phyloP scores from a whole-genome alignment of 306 rosid species.

The Crotalaria pallida region DNA sequence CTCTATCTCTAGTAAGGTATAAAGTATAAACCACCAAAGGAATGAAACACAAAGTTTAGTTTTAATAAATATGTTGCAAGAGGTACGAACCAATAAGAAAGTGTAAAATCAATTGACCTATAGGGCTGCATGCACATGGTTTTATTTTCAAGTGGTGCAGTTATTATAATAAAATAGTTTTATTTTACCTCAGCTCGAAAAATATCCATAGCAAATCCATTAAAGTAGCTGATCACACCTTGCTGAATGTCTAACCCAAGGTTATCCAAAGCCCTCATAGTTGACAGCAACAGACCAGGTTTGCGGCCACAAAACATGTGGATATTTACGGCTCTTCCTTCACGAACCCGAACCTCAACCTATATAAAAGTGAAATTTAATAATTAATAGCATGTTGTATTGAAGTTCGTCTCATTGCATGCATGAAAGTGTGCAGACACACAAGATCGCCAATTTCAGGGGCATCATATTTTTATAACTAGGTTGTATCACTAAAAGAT shows the following conservation, averaged over 20 bases:
- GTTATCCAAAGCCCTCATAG: conserved; percentile 57
- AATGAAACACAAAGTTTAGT: background rate
- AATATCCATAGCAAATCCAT: conserved; percentile 71
- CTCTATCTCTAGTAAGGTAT: too few relatives aligned
- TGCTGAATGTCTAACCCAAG: conserved; percentile 71
- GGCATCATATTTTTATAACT: too few relatives aligned
- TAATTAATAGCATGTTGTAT: background rate
- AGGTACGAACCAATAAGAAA: background rate
- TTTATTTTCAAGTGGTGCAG: background rate
- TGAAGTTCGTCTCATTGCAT: too few relatives aligned
- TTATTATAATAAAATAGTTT: background rate
- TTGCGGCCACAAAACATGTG: conserved; percentile 62
- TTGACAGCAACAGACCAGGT: conserved; percentile 64
- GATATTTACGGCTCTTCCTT: conserved; percentile 62
- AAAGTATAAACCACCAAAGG: background rate
- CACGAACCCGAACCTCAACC: conserved; percentile 61
- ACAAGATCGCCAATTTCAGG: too few relatives aligned
- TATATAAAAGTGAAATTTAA: background rate
- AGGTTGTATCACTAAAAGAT: too few relatives aligned
- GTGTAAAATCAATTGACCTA: background rate
- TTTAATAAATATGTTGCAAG: background rate
- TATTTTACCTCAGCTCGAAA: conserved; percentile 60
- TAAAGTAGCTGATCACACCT: conserved; percentile 68
- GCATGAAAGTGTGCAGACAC: too few relatives aligned
- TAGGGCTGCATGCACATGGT: background rate